Evolutionary conservation across 768 basidiomycete genomes (phyloP).

Genomic region (Coprinellus micaceus): DNA sequence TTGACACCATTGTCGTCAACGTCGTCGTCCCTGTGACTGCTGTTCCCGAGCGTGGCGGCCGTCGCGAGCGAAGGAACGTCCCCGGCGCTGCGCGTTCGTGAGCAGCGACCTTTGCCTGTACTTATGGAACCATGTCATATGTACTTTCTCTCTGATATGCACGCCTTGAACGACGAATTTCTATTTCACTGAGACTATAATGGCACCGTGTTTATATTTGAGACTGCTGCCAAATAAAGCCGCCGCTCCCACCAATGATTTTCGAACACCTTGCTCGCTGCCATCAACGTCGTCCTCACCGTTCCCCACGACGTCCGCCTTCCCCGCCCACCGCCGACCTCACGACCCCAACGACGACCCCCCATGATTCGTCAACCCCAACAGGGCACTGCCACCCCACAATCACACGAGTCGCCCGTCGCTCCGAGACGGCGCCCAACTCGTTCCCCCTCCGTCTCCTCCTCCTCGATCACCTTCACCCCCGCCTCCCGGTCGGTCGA

Average conservation of each 20-base stretch:
- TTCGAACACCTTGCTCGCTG: neutral
- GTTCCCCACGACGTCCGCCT: neutral
- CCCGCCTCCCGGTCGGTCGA: constrained; percentile 30
- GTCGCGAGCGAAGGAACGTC: constrained; percentile 74
- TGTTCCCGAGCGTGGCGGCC: constrained; percentile 63
- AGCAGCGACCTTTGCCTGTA: neutral
- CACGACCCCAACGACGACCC: neutral
- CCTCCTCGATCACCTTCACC: constrained; percentile 44
- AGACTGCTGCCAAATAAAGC: neutral
- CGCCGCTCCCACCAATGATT: neutral
- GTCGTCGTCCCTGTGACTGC: constrained; percentile 64
- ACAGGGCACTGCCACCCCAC: neutral
- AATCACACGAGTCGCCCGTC: neutral
- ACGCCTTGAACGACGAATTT: neutral
- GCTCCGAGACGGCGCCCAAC: constrained; percentile 22
- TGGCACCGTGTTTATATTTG: neutral
- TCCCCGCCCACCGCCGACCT: neutral
- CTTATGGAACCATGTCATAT: constrained; percentile 5
- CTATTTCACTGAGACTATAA: neutral
- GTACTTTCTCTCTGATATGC: neutral
- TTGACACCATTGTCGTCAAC: constrained; percentile 82
- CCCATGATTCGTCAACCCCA: neutral
- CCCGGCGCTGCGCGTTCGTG: constrained; percentile 59
- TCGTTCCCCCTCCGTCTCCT: constrained; percentile 21
- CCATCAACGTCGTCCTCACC: neutral